These are phyloP conservation scores for Solanum virginianum DNA, from an alignment of 257 asterid species.

Conservation along the genomic window DNA sequence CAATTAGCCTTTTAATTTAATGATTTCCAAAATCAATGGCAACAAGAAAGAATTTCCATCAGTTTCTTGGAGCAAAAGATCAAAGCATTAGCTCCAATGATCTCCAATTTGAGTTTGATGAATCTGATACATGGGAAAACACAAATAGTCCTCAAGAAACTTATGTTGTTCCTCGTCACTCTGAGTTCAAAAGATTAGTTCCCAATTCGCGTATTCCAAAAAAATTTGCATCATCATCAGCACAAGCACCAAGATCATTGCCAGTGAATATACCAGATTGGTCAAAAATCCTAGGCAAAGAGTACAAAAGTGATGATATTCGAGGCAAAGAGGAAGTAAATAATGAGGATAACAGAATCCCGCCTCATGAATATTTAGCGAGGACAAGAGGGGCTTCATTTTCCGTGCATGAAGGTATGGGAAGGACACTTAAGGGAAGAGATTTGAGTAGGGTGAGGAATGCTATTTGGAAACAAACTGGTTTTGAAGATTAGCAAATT, in stretches of 20 bases:
- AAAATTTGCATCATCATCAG: neutral
- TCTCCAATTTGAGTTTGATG: conserved; percentile 8
- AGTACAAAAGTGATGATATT: neutral
- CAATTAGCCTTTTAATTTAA: neutral
- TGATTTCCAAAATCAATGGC: neutral
- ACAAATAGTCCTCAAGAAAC: neutral
- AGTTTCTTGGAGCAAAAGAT: neutral
- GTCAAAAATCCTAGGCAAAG: neutral
- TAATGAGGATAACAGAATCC: neutral
- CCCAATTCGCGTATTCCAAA: neutral
- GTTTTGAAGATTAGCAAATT: conserved; percentile 9
- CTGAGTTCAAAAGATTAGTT: neutral
- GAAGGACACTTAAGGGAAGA: conserved; percentile 18
- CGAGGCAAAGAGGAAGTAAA: neutral
- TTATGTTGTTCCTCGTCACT: neutral
- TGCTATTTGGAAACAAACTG: conserved; percentile 15
- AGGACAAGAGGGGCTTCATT: too few relatives aligned
- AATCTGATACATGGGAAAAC: conserved; percentile 2
- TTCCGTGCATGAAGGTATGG: neutral
- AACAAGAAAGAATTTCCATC: neutral
- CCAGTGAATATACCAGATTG: conserved; percentile 9
- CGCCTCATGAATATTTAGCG: conserved; percentile 1
- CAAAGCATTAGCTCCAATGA: neutral
- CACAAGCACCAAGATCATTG: neutral
- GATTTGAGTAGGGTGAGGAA: conserved; percentile 14